These are phyloP conservation scores for Plectosphaerella cucumerina DNA, from an alignment of 2,329 filamentous ascomycete species.

Conservation along the genomic window DNA sequence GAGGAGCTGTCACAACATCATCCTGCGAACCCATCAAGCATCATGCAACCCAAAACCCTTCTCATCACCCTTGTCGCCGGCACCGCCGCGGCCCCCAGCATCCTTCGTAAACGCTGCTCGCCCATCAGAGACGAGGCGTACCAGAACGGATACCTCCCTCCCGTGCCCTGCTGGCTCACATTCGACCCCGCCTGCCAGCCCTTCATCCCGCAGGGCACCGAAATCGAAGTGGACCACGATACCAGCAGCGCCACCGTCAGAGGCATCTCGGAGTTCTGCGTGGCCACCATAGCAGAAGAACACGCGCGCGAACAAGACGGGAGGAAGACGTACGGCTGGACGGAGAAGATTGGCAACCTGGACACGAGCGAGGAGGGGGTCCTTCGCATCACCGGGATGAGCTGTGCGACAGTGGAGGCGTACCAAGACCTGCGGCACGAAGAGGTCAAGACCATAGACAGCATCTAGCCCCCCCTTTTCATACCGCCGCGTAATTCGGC, in stretches of 20 bases:
- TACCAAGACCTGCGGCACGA: background rate
- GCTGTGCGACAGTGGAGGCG: constrained; percentile 8
- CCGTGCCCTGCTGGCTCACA: constrained; percentile 21
- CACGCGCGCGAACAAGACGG: constrained; percentile 15
- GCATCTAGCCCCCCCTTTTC: background rate
- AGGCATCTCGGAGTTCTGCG: constrained; percentile 15
- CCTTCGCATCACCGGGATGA: constrained; percentile 18
- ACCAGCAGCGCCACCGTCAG: constrained; percentile 16
- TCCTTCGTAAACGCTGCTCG: constrained; percentile 17
- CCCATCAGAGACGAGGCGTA: constrained; percentile 15
- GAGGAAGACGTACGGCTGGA: constrained; percentile 18
- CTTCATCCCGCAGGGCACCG: constrained; percentile 9
- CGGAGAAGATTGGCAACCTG: constrained; percentile 14
- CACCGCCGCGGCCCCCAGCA: background rate
- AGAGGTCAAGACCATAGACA: background rate
- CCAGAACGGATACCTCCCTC: constrained; percentile 16
- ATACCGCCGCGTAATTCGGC: constrained; percentile 7
- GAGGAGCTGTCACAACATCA: too few species aligned
- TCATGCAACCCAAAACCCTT: background rate
- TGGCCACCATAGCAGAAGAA: constrained; percentile 17
- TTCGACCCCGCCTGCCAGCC: constrained; percentile 16
- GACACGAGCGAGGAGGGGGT: constrained; percentile 11
- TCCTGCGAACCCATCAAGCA: background rate
- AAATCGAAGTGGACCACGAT: constrained; percentile 14
- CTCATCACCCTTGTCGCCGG: background rate